A percentile compares a stretch with the other conserved stretches of the same genome.
These are phyloP conservation scores for Alternaria dauci DNA, from an alignment of 2,329 filamentous ascomycete species.

Conservation along the genomic window DNA sequence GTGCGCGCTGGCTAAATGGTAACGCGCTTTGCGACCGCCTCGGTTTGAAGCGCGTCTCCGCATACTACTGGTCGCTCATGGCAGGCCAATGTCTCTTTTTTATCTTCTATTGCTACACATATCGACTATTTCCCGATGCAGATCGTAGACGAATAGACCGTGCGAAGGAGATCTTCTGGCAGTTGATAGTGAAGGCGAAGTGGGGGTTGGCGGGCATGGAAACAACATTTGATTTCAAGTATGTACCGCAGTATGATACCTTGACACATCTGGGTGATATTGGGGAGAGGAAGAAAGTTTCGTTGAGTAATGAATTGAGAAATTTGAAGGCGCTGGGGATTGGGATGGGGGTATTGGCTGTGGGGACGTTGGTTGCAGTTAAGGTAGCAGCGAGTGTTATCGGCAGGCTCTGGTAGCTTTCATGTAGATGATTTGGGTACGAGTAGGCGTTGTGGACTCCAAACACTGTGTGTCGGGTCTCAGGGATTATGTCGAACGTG, in stretches of 20 bases:
- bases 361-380: constrained; percentile 35
- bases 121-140: constrained; percentile 59
- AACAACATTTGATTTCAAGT: constrained; percentile 75
- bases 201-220: constrained; percentile 69
- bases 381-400: constrained; percentile 36
- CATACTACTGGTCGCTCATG: constrained; percentile 68
- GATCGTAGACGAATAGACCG: constrained; percentile 63
- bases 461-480: neutral
- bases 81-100: constrained; percentile 73
- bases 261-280: constrained; percentile 59
- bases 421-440: neutral
- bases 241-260: constrained; percentile 66
- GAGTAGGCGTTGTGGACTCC: neutral
- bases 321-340: constrained; percentile 59
- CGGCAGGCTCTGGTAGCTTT: constrained; percentile 28
- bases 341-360: constrained; percentile 42
- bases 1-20: constrained; percentile 75
- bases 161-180: constrained; percentile 64
- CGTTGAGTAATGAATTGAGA: constrained; percentile 55
- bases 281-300: constrained; percentile 49
- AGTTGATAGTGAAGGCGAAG: constrained; percentile 69
- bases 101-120: constrained; percentile 62
- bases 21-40: constrained; percentile 67
- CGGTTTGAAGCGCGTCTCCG: constrained; percentile 63
- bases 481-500: neutral